Percentiles rank a stretch among this genome's conserved stretches.
phyloP scores from a whole-genome alignment of 2,329 filamentous ascomycete genomes.

The Calonectria pseudoreteaudii region DNA sequence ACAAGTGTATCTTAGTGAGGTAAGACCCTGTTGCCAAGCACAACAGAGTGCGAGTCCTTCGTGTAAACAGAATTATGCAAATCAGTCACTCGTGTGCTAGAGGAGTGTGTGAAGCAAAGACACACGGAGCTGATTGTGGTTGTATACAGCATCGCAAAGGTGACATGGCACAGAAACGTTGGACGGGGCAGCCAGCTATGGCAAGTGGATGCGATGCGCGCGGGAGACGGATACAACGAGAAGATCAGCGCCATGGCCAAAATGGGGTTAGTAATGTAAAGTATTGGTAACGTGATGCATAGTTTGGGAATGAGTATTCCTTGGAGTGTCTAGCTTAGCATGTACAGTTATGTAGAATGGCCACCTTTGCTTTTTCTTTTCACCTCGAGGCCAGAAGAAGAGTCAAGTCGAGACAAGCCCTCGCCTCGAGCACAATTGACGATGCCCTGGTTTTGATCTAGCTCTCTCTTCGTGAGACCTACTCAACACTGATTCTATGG shows the following conservation, averaged over 20 bases:
- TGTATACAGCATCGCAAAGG: neutral
- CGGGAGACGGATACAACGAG: no score
- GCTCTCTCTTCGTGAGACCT: neutral
- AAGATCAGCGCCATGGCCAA: neutral
- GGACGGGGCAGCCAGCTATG: neutral
- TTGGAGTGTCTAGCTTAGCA: neutral
- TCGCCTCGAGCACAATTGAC: neutral
- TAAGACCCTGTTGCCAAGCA: neutral
- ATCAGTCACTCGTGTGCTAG: neutral
- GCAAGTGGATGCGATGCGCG: neutral
- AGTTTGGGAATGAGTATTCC: neutral
- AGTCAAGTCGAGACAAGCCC: neutral
- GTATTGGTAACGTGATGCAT: neutral
- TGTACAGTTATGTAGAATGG: neutral
- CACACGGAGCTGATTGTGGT: neutral
- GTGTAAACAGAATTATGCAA: neutral
- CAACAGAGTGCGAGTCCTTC: no score
- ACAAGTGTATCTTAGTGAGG: neutral
- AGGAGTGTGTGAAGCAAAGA: neutral
- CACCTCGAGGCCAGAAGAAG: neutral
- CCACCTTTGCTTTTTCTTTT: neutral
- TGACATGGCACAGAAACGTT: neutral
- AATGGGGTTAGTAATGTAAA: neutral
- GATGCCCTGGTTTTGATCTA: neutral
- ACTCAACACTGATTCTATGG: neutral